These are phyloP conservation scores for Pythium rishiriense DNA, from an alignment of 352 stramenopile genomes.

Conservation along the genomic window DNA sequence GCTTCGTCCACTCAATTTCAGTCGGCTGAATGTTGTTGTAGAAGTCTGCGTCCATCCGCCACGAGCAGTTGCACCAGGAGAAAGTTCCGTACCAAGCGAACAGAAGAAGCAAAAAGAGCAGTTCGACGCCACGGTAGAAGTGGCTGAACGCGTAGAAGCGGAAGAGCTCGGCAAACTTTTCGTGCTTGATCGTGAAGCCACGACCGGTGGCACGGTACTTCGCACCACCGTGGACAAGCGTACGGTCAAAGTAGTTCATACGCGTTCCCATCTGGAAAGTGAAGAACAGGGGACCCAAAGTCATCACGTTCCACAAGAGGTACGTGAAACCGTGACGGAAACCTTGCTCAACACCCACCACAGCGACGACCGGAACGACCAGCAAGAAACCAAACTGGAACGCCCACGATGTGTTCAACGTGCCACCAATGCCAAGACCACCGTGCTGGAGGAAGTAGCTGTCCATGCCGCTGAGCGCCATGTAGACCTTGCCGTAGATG, in stretches of 20 bases:
- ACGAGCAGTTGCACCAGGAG: slow-evolving; percentile 90
- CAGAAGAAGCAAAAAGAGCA: slow-evolving; percentile 81
- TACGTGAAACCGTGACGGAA: slow-evolving; percentile 93
- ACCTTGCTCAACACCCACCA: slow-evolving; percentile 96
- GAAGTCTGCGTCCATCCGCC: slow-evolving; percentile 63
- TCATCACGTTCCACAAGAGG: slow-evolving; percentile 95
- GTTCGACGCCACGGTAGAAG: slow-evolving; percentile 97
- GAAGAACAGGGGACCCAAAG: slow-evolving; percentile 98
- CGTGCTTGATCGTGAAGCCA: slow-evolving; percentile 99
- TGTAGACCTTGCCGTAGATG: slow-evolving; percentile 97
- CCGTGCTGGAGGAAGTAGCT: slow-evolving; percentile 90
- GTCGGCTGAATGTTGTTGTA: slow-evolving; percentile 78
- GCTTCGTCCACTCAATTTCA: slow-evolving; percentile 71
- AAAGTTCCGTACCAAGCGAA: slow-evolving; percentile 94
- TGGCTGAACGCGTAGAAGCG: slow-evolving; percentile 98
- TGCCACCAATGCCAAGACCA: slow-evolving; percentile 93
- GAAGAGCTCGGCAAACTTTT: slow-evolving; percentile 96
- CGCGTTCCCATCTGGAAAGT: slow-evolving; percentile 99
- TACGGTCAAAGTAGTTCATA: slow-evolving; percentile 98
- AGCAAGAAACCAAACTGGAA: slow-evolving; percentile 96
- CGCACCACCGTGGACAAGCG: slow-evolving; percentile 95
- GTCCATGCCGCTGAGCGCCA: slow-evolving; percentile 94
- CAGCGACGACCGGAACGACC: slow-evolving; percentile 96
- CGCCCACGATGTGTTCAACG: slow-evolving; percentile 95
- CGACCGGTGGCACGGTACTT: slow-evolving; percentile 98